Evolutionary conservation across 139 green algal species (phyloP), one percentile per base, ranked within the genome.

Genomic region (Mychonastes homosphaera): DNA sequence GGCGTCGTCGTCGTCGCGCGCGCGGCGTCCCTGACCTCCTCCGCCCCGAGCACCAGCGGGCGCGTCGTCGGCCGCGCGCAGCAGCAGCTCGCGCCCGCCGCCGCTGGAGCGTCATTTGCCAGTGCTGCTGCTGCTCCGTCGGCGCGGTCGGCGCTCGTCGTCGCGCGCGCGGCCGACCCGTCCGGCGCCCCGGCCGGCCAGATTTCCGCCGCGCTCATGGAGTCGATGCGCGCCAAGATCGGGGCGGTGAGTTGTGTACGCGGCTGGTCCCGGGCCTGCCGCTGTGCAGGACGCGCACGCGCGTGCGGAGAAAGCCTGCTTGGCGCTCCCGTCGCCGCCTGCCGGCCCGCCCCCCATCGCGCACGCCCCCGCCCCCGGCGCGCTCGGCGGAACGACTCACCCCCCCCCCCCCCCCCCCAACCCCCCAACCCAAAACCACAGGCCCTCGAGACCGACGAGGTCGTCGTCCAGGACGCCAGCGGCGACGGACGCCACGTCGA

Each of bases 401-500:
- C 13, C 48, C 29, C 30, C 73, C 72, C 62, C 43, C 29, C n/a
- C n/a, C n/a, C n/a, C n/a, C n/a, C n/a, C n/a, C n/a, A n/a, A n/a
- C n/a, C n/a, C n/a, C n/a, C n/a, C 24, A 24, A 28, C 2, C 73
- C 66, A 21, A 76, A 76, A 32, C 33, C 33, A 21, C 57, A 63
- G 15, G 79, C 72, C 9, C 64, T 87, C 19, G 54, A 81, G 23
- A 56, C 80, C 23, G 41, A 84, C 26, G 6, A 23, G 9, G 80
- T 89, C 24, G 26, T 61, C 6, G 70, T 89, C 15, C 39, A 44
- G 45, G 84, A 93, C 53, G 73, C 90, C 33, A 83, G 82, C 38
- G 83, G 85, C 6, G 85, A 93, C 52, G 83, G 81, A 3, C 69
- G 79, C 6, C 86, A 94, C 59, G 83, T 94, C 1, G 78, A 62